Evolutionary conservation across 768 basidiomycete species (phyloP), one percentile per base, ranked within the genome.

Genomic region (Strobilomyces confusus): DNA sequence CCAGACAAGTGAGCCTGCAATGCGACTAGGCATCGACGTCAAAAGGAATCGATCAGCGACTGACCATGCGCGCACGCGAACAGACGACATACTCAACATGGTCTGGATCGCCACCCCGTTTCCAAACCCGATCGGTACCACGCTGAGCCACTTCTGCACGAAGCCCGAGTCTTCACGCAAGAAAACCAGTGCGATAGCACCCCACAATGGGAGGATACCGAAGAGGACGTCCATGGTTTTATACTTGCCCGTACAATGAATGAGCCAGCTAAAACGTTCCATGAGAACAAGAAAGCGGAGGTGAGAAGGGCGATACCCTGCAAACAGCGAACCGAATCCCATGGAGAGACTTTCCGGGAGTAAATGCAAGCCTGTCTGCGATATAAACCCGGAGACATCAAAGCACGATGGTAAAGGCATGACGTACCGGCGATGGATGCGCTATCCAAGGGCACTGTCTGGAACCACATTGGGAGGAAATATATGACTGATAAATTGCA

Each of bases 401-500:
- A 2, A 6, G 4, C 11, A 11, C 11, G 29, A 5, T n/a, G n/a
- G n/a, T n/a, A 13, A 9, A 9, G 26, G 15, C 25, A 13, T 36
- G 41, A 51, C 55, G 14, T 56, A 82, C 84, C 84, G 1, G 85
- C 84, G 5, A 77, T 82, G 9, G 85, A 81, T 20, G 87, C 84
- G 42, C 75, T 84, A 13, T 84, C 80, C 36, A 87, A n/a, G n/a
- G n/a, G n/a, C n/a, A n/a, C n/a, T n/a, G n/a, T n/a, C n/a, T n/a
- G n/a, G n/a, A n/a, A n/a, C n/a, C n/a, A n/a, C n/a, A n/a, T n/a
- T n/a, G n/a, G n/a, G n/a, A n/a, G n/a, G n/a, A n/a, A n/a, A n/a
- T 87, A 92, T 64, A 80, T 87, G 58, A 89, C 77, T 0, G 83
- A 73, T 44, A 91, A 86, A 63, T 89, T 92, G 66, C 87, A 89